Percentiles rank a stretch among this genome's conserved stretches.
These are phyloP conservation scores for Thermoascus crustaceus DNA, from an alignment of 2,329 filamentous ascomycete genomes.

Conservation along the genomic window DNA sequence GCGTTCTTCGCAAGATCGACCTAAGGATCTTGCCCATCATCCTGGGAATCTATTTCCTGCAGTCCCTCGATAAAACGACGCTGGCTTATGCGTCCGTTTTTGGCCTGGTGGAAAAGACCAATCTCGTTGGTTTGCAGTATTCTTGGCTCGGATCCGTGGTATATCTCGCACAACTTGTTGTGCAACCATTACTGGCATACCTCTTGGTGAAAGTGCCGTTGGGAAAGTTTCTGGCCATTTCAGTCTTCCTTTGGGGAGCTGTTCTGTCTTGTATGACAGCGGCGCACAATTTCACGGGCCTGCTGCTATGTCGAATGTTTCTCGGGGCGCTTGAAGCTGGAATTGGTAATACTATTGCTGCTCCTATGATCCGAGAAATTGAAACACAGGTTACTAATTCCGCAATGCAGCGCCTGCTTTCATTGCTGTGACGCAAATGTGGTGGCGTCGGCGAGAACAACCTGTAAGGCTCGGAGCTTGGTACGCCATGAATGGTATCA, in stretches of 20 bases:
- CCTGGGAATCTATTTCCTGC: constrained; percentile 54
- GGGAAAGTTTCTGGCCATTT: constrained; percentile 50
- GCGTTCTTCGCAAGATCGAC: constrained; percentile 46
- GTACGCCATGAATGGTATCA: constrained; percentile 50
- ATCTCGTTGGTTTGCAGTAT: constrained; percentile 49
- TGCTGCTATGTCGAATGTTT: constrained; percentile 48
- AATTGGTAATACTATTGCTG: no score
- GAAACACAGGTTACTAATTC: no score
- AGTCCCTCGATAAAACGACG: constrained; percentile 56
- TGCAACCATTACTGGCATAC: constrained; percentile 45
- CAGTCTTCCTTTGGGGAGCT: constrained; percentile 46
- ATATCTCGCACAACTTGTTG: constrained; percentile 48
- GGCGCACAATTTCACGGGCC: constrained; percentile 40
- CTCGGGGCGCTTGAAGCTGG: constrained; percentile 50
- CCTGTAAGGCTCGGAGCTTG: constrained; percentile 44
- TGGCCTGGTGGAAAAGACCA: constrained; percentile 51
- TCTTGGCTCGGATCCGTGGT: constrained; percentile 46
- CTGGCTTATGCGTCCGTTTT: constrained; percentile 56
- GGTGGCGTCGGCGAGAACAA: constrained; percentile 47
- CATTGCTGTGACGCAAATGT: constrained; percentile 48
- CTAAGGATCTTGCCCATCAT: constrained; percentile 47
- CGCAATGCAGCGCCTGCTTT: constrained; percentile 39
- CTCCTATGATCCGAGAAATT: no score
- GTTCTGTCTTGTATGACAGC: constrained; percentile 47
- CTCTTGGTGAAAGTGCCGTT: constrained; percentile 54